Conservation (phyloP, 306 rosid genomes). For the Vigna nakashimae region DNA sequence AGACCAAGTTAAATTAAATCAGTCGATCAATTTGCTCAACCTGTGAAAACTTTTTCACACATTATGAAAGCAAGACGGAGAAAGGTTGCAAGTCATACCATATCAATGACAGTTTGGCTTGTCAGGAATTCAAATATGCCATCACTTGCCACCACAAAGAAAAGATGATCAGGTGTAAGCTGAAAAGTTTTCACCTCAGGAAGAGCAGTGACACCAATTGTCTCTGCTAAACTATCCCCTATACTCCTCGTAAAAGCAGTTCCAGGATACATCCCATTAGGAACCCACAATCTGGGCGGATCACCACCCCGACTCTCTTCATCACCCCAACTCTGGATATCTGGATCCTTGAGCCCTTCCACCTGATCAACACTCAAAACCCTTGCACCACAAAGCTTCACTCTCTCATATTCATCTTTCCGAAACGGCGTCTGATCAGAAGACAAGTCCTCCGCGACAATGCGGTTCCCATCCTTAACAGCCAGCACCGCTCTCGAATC, state of each 20-base stretch:
- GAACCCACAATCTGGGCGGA: constrained; percentile 93
- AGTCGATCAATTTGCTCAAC: neutral
- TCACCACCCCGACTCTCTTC: constrained; percentile 79
- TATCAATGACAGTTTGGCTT: constrained; percentile 82
- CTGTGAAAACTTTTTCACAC: neutral
- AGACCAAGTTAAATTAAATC: neutral
- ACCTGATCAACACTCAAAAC: constrained; percentile 94
- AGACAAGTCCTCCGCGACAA: constrained; percentile 80
- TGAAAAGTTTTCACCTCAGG: constrained; percentile 70
- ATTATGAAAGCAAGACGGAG: neutral
- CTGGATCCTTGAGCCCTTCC: constrained; percentile 87
- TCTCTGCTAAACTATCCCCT: constrained; percentile 86
- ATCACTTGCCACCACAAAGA: constrained; percentile 89
- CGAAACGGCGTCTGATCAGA: constrained; percentile 88
- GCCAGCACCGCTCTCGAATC: constrained; percentile 90
- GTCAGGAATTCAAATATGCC: constrained; percentile 92
- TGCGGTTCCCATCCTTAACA: constrained; percentile 65
- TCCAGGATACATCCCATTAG: constrained; percentile 79
- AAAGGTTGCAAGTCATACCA: constrained; percentile 60
- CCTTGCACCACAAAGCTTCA: constrained; percentile 85
- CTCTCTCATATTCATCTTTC: constrained; percentile 87
- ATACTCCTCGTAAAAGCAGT: constrained; percentile 91
- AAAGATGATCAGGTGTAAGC: constrained; percentile 75
- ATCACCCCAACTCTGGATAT: constrained; percentile 81
- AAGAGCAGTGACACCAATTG: constrained; percentile 75